A percentile compares a stretch with the other conserved stretches of the same genome.
phyloP scores from a whole-genome alignment of 805 yeast genomes.

The Phaffomyces opuntiae region DNA sequence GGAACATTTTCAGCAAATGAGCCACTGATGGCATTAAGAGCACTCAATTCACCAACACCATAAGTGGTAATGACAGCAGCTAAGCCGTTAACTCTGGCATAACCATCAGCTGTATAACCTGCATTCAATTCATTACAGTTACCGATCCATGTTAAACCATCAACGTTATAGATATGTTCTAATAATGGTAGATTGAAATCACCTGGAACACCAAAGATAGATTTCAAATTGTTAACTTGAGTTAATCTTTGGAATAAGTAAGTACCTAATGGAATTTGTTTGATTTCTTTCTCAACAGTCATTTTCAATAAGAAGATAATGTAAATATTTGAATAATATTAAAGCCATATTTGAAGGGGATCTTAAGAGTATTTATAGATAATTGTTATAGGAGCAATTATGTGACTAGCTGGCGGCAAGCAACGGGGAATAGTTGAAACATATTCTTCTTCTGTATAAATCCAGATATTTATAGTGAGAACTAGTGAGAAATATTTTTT shows the following conservation, averaged over 20 bases:
- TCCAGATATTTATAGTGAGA: too few species aligned
- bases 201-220: slow-evolving; percentile 73
- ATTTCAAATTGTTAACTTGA: slow-evolving; percentile 42
- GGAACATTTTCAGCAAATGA: slow-evolving; percentile 81
- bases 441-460: too few species aligned
- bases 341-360: neutral
- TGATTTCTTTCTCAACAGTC: slow-evolving; percentile 12
- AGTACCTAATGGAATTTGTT: slow-evolving; percentile 47
- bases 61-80: slow-evolving; percentile 46
- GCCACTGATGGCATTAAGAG: slow-evolving; percentile 78
- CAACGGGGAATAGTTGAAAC: neutral
- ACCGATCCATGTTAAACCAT: slow-evolving; percentile 64
- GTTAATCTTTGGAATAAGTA: slow-evolving; percentile 53
- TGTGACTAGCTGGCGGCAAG: neutral
- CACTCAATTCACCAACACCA: slow-evolving; percentile 89
- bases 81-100: slow-evolving; percentile 44
- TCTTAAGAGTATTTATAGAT: neutral
- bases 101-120: slow-evolving; percentile 89
- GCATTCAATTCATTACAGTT: slow-evolving; percentile 86
- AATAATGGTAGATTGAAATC: slow-evolving; percentile 60
- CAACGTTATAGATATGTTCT: slow-evolving; percentile 52
- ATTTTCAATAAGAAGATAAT: neutral
- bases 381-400: neutral
- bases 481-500: too few species aligned
- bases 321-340: neutral